Evolutionary conservation across 306 rosid genomes (phyloP), one percentile per base, ranked within the genome.

Genomic region (Pyrus communis): DNA sequence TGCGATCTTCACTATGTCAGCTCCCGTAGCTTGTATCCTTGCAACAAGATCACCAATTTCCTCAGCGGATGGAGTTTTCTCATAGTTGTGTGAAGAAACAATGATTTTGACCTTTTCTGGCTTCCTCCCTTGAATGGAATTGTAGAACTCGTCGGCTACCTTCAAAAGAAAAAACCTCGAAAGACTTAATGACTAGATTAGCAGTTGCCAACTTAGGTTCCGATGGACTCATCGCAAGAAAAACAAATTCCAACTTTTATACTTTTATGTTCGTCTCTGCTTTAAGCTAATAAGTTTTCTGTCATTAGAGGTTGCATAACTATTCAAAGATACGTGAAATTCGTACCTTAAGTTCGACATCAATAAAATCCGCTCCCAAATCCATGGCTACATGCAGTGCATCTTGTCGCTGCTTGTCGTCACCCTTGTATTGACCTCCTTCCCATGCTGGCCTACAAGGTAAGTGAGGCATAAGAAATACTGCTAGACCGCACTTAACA

Each of bases 21-120:
- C 89, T 61, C 91, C 91, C 2, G 84, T 78, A 12, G 88, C 87
- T 77, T 85, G 91, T 74, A 91, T 91, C 67, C 72, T 88, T 22
- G 86, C 91, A 31, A 85, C 93, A 68, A 88, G 91, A 71, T 84
- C 72, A 12, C 89, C 86, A 33, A 91, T 66, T 70, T 87, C 90
- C 78, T 91, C 93, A 3, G 82, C 58, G 0, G 89, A 81, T 40
- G 93, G 93, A 59, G 96, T 91, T 10, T 63, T 68, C 69, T 87
- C 78, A 18, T 81, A 88, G 80, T 91, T 88, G 76, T 91, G 93
- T n/a, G 93, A 91, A 63, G 93, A 88, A 6, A 91, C 91, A 8
- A 91, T 85, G 27, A 88, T 79, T 77, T 88, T 87, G 74, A 85
- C 83, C 42, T 74, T 88, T 38, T 81, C 87, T 1, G 86, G 86